These are phyloP conservation scores for Aleurites moluccanus DNA, from an alignment of 441 rosid genomes.

Conservation along the genomic window DNA sequence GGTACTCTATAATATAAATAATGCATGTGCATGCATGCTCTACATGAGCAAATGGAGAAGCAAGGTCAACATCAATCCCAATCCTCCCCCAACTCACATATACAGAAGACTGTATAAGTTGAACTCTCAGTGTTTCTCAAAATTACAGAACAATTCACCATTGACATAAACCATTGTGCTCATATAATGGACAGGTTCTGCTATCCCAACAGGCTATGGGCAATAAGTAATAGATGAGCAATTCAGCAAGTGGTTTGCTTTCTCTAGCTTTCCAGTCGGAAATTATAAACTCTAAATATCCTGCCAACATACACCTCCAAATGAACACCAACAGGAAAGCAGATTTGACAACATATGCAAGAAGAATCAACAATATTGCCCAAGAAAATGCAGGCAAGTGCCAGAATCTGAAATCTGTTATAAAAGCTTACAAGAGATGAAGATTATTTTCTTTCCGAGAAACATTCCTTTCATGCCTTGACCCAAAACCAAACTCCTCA, in stretches of 20 bases:
- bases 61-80: background rate
- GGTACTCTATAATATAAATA: background rate
- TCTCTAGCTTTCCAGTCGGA: background rate
- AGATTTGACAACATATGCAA: background rate
- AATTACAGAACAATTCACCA: background rate
- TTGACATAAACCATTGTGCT: background rate
- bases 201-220: background rate
- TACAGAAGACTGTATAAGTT: background rate
- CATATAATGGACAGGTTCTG: background rate
- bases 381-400: background rate
- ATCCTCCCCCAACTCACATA: background rate
- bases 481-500: background rate
- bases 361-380: background rate
- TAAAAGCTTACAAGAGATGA: background rate
- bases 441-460: background rate
- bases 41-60: background rate
- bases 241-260: conserved; percentile 4
- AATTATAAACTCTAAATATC: background rate
- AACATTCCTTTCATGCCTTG: background rate
- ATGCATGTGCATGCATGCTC: conserved; percentile 10
- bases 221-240: background rate
- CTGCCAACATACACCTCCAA: background rate
- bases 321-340: background rate
- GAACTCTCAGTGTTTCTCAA: background rate
- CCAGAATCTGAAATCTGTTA: background rate